Base-by-base conservation (phyloP, 2,329 filamentous ascomycete species). In the Fusarium guadeloupense region DNA sequence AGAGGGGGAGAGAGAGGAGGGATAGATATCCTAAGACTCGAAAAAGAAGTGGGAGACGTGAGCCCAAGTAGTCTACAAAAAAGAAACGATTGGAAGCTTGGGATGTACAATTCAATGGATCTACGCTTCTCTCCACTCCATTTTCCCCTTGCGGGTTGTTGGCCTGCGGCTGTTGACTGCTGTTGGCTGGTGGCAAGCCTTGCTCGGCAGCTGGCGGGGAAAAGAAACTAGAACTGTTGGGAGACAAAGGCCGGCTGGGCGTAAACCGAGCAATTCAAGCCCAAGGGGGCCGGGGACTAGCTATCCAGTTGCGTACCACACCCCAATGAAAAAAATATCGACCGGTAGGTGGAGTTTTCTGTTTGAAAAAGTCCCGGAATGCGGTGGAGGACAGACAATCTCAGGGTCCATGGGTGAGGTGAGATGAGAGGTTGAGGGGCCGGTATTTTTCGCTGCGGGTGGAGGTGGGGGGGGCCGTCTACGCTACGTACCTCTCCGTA, bases 201-300 rank as follows among this genome's bases (percentile, higher is more conserved):
- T 62, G 63, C 45, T 61, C 60, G 65, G 65, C 57, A 70, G 49
- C 67, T 69, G 64, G 53, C 60, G 60, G 59, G 60, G 60, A 59
- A 54, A 49, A 51, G 54, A 59, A 58, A 57, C 63, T 67, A 69
- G 68, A 70, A 70, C 68, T 70, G 68, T 70, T 70, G 68, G 68
- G 68, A 70, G 66, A 69, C 55, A 64, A 56, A 38, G n/a, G 42
- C 54, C 30, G 44, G 50, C 59, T 46, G 43, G 65, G 47, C 54
- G 59, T 57, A 64, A 60, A 61, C 56, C 56, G 31, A 66, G 55
- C 45, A 41, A 57, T 34, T 37, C 28, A 31, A 31, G 28, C 28
- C 54, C 46, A 54, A 53, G 50, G 47, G 43, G 35, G 37, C 54
- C 34, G 46, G 53, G 44, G 43, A 17, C 43, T 12, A 14, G 14